Evolutionary conservation across 805 yeast species (phyloP).

Genomic region (Saccharomyces kudriavzevii): DNA sequence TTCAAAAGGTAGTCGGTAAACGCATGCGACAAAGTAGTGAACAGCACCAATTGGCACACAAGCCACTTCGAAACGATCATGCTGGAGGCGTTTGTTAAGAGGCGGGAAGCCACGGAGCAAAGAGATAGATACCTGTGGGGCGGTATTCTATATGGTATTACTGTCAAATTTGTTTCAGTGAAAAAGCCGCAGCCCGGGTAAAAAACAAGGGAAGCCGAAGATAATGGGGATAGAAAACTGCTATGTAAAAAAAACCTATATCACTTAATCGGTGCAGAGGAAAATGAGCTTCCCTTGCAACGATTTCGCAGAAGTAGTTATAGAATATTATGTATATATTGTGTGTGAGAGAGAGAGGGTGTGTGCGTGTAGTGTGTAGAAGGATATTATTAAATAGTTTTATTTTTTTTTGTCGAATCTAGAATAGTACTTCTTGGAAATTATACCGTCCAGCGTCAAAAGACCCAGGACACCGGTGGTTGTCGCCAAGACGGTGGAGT

Average conservation of each 20-base stretch:
- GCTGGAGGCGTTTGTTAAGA: not conserved
- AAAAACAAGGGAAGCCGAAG: not conserved
- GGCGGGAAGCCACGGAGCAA: too few species aligned
- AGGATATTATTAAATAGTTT: not conserved
- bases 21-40: slow-evolving; percentile 17
- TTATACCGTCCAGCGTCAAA: slow-evolving; percentile 45
- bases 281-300: not conserved
- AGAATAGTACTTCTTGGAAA: slow-evolving; percentile 48
- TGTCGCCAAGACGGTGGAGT: slow-evolving; percentile 41
- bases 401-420: slow-evolving; percentile 39
- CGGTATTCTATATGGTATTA: not conserved
- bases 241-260: not conserved
- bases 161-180: not conserved
- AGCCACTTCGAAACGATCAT: not conserved
- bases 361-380: not conserved
- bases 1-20: slow-evolving; percentile 67
- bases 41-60: not conserved
- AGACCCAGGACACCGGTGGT: slow-evolving; percentile 48
- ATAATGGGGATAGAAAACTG: not conserved
- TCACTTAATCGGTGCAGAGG: not conserved
- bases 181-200: not conserved
- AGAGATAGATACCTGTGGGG: not conserved
- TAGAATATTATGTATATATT: not conserved
- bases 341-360: not conserved
- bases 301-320: not conserved